Percentiles rank a stretch among this genome's conserved stretches.
Conservation (phyloP, 164 flowering plant species). For the Nymphaea thermarum region DNA sequence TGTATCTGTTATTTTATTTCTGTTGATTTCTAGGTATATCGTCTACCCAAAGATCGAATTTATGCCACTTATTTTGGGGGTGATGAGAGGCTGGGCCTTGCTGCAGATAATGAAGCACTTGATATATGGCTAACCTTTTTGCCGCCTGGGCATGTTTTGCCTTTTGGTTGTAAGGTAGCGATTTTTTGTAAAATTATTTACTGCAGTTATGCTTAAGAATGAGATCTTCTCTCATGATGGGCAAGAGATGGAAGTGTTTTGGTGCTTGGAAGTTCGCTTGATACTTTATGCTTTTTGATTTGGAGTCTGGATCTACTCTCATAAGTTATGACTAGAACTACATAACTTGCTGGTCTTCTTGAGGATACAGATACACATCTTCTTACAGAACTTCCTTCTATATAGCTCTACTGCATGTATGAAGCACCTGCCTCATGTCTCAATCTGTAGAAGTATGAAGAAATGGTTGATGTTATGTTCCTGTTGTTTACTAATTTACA, state of each 20-base stretch:
- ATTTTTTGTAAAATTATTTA: background rate
- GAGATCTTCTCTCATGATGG: background rate
- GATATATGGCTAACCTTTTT: conserved; percentile 73
- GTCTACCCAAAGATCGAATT: conserved; percentile 58
- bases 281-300: background rate
- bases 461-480: too few relatives aligned
- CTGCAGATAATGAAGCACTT: conserved; percentile 76
- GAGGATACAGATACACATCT: too few relatives aligned
- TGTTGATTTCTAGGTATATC: conserved; percentile 42
- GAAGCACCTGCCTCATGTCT: too few relatives aligned
- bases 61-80: conserved; percentile 99
- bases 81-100: conserved; percentile 80
- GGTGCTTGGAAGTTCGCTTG: background rate
- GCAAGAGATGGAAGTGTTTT: background rate
- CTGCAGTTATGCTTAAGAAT: background rate
- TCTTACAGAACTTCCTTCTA: too few relatives aligned
- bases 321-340: background rate
- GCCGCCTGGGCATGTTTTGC: conserved; percentile 74
- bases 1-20: too few relatives aligned
- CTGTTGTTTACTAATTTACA: too few relatives aligned
- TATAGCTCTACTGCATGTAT: too few relatives aligned
- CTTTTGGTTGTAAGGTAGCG: conserved; percentile 87
- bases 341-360: background rate
- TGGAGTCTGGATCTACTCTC: background rate
- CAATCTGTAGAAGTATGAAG: too few relatives aligned